Percentiles rank a stretch among this genome's conserved stretches.
phyloP scores from a whole-genome alignment of 2,329 filamentous ascomycete genomes.

The Penicillium sp. region DNA sequence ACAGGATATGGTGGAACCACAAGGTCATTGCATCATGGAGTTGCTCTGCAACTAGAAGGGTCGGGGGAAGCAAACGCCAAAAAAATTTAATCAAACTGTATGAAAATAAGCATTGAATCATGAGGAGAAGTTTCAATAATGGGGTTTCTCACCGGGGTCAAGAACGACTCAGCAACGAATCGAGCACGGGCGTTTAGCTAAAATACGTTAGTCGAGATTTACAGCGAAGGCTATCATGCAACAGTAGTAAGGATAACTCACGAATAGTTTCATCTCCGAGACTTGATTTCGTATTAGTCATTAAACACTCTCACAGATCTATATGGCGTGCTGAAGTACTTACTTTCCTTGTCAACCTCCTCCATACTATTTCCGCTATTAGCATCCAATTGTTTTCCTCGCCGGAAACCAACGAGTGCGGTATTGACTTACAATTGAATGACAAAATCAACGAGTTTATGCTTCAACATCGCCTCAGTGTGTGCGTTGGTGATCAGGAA shows the following conservation, averaged over 20 bases:
- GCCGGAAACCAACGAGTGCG: background rate
- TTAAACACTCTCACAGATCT: background rate
- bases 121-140: background rate
- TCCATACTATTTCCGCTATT: conserved; percentile 67
- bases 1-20: conserved; percentile 18
- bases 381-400: background rate
- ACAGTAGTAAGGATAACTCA: conserved; percentile 52
- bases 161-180: conserved; percentile 97
- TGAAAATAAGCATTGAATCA: background rate
- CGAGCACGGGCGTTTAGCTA: conserved; percentile 48
- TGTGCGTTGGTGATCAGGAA: conserved; percentile 99
- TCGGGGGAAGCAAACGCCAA: conserved; percentile 22
- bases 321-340: background rate
- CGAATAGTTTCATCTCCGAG: conserved; percentile 99
- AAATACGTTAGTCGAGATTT: conserved; percentile 26
- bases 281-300: background rate
- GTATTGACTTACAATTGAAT: conserved; percentile 70
- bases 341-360: conserved; percentile 98
- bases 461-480: conserved; percentile 97
- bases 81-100: conserved; percentile 37
- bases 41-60: conserved; percentile 16
- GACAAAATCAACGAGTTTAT: conserved; percentile 98
- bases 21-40: conserved; percentile 26
- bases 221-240: background rate
- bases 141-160: conserved; percentile 73